Evolutionary conservation across 2,329 filamentous ascomycete species (phyloP).

Genomic region (Geosmithia flava): DNA sequence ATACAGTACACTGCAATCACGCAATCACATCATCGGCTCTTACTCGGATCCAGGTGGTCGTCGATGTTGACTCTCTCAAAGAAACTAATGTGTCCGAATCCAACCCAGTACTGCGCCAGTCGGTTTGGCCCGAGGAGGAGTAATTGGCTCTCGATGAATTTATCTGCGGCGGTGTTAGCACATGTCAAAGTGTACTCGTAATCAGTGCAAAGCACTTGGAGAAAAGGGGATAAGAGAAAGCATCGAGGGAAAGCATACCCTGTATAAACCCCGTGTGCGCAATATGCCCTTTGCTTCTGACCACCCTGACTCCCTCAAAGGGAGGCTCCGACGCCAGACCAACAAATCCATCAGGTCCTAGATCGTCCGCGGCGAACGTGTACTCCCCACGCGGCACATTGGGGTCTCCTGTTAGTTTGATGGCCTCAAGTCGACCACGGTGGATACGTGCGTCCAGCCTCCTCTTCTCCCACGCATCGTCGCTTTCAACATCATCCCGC

Average conservation of each 20-base stretch:
- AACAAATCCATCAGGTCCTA: slow-evolving; percentile 54
- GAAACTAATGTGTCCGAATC: slow-evolving; percentile 46
- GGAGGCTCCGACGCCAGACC: slow-evolving; percentile 50
- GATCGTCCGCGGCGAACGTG: slow-evolving; percentile 69
- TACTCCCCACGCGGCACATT: slow-evolving; percentile 81
- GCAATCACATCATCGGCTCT: not conserved
- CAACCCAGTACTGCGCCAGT: slow-evolving; percentile 73
- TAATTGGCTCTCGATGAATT: slow-evolving; percentile 63
- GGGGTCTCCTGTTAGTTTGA: slow-evolving; percentile 85
- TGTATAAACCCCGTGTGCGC: slow-evolving; percentile 58
- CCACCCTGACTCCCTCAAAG: slow-evolving; percentile 64
- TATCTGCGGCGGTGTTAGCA: slow-evolving; percentile 36
- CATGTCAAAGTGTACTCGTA: too few species aligned
- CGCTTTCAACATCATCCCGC: slow-evolving; percentile 26
- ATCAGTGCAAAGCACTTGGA: too few species aligned
- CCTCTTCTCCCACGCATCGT: slow-evolving; percentile 30
- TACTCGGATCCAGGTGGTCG: slow-evolving; percentile 21
- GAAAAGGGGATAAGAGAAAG: not conserved
- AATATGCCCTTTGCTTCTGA: slow-evolving; percentile 66
- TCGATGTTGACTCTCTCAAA: slow-evolving; percentile 50
- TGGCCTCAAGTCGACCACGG: slow-evolving; percentile 60
- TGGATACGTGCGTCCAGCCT: slow-evolving; percentile 37
- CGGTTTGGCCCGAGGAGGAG: slow-evolving; percentile 67
- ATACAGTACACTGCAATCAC: too few species aligned
- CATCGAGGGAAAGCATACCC: slow-evolving; percentile 38